These are phyloP conservation scores for Solanum virginianum DNA, from an alignment of 257 asterid species.

Conservation along the genomic window DNA sequence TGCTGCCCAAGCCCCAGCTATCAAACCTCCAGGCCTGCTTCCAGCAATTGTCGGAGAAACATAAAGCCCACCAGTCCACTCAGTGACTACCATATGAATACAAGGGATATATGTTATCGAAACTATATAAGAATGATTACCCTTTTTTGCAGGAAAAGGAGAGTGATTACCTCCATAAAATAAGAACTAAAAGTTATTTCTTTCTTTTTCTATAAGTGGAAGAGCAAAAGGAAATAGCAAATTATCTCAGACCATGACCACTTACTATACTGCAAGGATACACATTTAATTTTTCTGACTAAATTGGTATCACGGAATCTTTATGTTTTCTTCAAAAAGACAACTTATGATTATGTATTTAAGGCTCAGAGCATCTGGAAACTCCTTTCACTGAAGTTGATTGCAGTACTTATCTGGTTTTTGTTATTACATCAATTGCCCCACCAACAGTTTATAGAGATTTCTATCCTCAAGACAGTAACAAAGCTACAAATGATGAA, in stretches of 20 bases:
- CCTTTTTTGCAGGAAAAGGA: not conserved
- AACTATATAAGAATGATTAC: not conserved
- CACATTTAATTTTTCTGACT: not conserved
- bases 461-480: not conserved
- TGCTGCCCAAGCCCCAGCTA: constrained; percentile 99
- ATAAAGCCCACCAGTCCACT: constrained; percentile 98
- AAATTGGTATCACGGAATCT: not conserved
- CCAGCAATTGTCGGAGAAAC: constrained; percentile 96
- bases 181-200: not conserved
- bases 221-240: not conserved
- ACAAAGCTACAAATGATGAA: not conserved
- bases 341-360: not conserved
- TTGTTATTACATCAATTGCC: not conserved
- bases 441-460: not conserved
- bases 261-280: not conserved
- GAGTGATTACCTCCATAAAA: not conserved
- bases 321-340: not conserved
- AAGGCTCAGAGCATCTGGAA: not conserved
- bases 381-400: not conserved
- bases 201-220: not conserved
- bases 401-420: not conserved
- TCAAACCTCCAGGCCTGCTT: constrained; percentile 91
- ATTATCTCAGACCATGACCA: not conserved
- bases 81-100: constrained; percentile 51
- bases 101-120: not conserved